These are phyloP conservation scores for Lentinula novae-zelandiae DNA, from an alignment of 1,284 basidiomycete genomes.

Conservation along the genomic window DNA sequence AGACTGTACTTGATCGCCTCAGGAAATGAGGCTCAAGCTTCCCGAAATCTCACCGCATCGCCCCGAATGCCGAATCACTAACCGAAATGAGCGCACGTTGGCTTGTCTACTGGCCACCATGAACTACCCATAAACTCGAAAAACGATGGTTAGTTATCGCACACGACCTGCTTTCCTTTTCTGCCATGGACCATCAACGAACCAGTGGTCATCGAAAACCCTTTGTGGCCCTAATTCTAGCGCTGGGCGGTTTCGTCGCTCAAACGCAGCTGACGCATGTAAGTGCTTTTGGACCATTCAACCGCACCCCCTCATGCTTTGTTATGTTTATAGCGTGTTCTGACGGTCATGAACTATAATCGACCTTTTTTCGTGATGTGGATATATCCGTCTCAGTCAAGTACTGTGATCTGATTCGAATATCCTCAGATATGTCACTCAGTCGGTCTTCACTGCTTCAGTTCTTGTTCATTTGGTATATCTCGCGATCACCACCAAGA, in stretches of 20 bases:
- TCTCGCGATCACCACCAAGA: not conserved
- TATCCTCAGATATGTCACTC: slow-evolving; percentile 1
- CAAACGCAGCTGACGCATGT: slow-evolving; percentile 4
- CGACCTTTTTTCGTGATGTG: slow-evolving; percentile 2
- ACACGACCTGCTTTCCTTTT: not conserved
- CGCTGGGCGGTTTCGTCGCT: slow-evolving; percentile 4
- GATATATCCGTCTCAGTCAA: not conserved
- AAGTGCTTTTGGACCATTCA: not conserved
- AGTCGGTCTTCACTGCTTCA: slow-evolving; percentile 2
- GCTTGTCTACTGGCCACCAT: slow-evolving; percentile 6
- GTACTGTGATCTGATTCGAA: not conserved
- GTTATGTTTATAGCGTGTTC: not conserved
- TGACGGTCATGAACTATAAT: slow-evolving; percentile 1
- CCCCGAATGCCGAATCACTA: not conserved
- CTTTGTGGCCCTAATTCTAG: slow-evolving; percentile 1
- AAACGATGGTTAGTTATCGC: not conserved
- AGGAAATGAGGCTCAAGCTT: not conserved
- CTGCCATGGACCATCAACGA: not conserved
- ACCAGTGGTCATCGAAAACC: not conserved
- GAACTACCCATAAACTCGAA: not conserved
- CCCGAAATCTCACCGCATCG: not conserved
- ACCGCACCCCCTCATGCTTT: not conserved
- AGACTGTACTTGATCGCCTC: too few species aligned
- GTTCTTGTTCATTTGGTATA: not conserved
- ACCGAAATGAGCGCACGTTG: slow-evolving; percentile 3